Conservation (phyloP, 163 green algal species). For the Coccomyxa subellipsoidea region DNA sequence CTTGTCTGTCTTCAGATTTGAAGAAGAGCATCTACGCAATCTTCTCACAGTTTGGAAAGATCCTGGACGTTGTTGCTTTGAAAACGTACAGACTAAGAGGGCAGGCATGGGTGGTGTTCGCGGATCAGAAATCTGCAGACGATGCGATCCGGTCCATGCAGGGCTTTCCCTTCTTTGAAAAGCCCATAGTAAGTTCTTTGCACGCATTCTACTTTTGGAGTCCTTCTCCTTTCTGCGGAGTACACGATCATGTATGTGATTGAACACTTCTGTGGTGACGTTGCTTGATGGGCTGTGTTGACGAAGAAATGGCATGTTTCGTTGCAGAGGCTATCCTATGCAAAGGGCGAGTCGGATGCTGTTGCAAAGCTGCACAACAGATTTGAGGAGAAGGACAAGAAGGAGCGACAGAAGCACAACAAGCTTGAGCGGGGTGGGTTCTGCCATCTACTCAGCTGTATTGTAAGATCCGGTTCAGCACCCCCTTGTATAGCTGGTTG, state of each 20-base stretch:
- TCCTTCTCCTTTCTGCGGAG: neutral
- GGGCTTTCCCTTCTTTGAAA: conserved; percentile 97
- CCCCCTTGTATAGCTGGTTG: neutral
- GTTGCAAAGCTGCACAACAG: conserved; percentile 82
- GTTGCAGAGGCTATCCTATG: conserved; percentile 74
- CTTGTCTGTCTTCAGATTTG: conserved; percentile 69
- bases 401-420: conserved; percentile 59
- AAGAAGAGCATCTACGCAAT: conserved; percentile 91
- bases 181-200: conserved; percentile 78
- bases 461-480: too few species aligned
- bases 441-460: too few species aligned
- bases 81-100: conserved; percentile 85
- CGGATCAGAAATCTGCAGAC: conserved; percentile 76
- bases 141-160: conserved; percentile 93
- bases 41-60: conserved; percentile 96
- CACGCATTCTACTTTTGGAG: neutral
- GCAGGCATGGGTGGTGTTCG: conserved; percentile 96
- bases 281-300: too few species aligned
- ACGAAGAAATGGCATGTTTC: neutral
- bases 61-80: conserved; percentile 90
- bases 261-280: too few species aligned
- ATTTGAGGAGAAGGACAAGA: conserved; percentile 65
- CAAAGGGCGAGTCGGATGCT: conserved; percentile 85
- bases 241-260: too few species aligned
- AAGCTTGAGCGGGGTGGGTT: conserved; percentile 54